These are phyloP conservation scores for Boletus subcaerulescens DNA, from an alignment of 768 basidiomycete genomes.

Conservation along the genomic window DNA sequence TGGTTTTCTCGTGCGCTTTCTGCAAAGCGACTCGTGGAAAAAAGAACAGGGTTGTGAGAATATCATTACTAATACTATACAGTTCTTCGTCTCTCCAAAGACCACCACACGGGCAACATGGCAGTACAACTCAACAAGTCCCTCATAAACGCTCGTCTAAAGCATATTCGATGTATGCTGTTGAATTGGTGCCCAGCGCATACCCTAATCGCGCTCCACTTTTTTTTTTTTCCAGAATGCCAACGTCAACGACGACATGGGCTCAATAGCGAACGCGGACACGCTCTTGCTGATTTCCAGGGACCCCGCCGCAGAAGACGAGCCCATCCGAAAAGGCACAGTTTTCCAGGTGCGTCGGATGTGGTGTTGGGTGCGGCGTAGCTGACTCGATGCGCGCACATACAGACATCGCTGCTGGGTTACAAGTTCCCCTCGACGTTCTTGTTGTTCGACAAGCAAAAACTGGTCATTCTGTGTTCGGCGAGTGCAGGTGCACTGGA, in stretches of 20 bases:
- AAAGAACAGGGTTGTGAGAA: no score
- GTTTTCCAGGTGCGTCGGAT: conserved; percentile 73
- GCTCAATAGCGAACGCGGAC: conserved; percentile 63
- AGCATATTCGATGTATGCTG: conserved; percentile 44
- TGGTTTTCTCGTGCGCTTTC: no score
- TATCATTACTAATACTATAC: no score
- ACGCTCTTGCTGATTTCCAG: conserved; percentile 55
- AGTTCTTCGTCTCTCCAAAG: no score
- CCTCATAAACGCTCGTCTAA: conserved; percentile 53
- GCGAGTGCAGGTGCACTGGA: conserved; percentile 71
- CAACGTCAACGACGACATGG: conserved; percentile 66
- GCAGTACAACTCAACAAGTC: conserved; percentile 70
- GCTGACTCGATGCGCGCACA: conserved; percentile 1
- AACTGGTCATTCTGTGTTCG: conserved; percentile 78
- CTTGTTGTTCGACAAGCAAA: conserved; percentile 76
- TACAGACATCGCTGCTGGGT: conserved; percentile 91
- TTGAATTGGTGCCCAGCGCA: conserved; percentile 5
- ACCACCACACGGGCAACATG: no score
- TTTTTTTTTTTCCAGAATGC: conserved; percentile 48
- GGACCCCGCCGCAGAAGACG: conserved; percentile 83
- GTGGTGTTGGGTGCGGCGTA: background rate
- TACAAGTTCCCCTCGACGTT: conserved; percentile 97
- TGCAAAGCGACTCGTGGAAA: no score
- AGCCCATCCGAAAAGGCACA: conserved; percentile 85
- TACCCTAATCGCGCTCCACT: conserved; percentile 12